Evolutionary conservation across 257 asterid genomes (phyloP).

Genomic region (Verbascum thapsus): DNA sequence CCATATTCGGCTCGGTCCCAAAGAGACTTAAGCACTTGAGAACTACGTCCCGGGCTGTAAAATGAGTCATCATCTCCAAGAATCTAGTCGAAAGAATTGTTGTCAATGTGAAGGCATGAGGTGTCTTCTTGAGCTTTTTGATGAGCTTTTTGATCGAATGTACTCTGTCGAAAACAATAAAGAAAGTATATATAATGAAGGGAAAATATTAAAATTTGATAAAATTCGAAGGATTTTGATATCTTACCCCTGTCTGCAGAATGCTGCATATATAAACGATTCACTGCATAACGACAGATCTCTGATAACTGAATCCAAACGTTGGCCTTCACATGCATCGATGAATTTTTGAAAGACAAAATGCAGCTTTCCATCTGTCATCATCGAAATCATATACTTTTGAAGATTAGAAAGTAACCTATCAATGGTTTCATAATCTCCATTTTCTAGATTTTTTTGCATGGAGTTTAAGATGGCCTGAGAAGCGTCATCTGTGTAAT

Average conservation of each 20-base stretch:
- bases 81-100: constrained; percentile 22
- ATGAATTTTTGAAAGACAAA: constrained; percentile 16
- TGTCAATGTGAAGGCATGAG: constrained; percentile 24
- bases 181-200: too few relatives aligned
- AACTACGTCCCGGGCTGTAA: constrained; percentile 26
- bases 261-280: constrained; percentile 27
- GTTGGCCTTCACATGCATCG: constrained; percentile 15
- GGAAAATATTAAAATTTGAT: neutral
- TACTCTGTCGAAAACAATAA: constrained; percentile 33
- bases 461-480: neutral
- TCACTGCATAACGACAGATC: neutral
- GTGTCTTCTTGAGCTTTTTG: constrained; percentile 29
- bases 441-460: constrained; percentile 18
- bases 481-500: too few relatives aligned
- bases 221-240: neutral
- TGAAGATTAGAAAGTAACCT: neutral
- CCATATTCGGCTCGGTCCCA: constrained; percentile 33
- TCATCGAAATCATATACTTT: constrained; percentile 1
- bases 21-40: constrained; percentile 34
- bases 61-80: constrained; percentile 27
- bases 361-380: constrained; percentile 3
- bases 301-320: constrained; percentile 22
- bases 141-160: constrained; percentile 30
- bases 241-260: constrained; percentile 35
- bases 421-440: neutral